Conservation (phyloP, 441 rosid species). For the Adansonia gregorii region DNA sequence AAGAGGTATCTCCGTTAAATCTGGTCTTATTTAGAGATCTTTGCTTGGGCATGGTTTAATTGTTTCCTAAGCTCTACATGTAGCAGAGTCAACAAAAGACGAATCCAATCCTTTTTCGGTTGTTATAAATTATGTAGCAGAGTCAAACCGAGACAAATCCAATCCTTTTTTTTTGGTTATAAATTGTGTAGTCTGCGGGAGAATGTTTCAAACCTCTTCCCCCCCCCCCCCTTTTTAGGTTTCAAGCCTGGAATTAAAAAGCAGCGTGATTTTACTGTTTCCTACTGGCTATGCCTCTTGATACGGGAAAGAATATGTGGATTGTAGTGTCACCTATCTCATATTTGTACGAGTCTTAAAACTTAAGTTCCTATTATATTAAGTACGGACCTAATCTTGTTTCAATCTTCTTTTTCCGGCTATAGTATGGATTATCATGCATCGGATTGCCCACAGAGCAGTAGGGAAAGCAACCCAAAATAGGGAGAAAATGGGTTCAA, state of each 20-base stretch:
- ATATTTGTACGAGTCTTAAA: background rate
- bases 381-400: background rate
- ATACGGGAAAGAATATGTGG: constrained; percentile 27
- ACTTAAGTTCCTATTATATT: no score
- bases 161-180: constrained; percentile 33
- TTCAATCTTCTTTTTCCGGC: background rate
- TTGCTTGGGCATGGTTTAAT: constrained; percentile 20
- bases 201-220: constrained; percentile 11
- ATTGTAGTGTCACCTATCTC: background rate
- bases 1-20: constrained; percentile 22
- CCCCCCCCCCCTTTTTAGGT: background rate
- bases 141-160: constrained; percentile 26
- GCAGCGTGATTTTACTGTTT: constrained; percentile 33
- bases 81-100: constrained; percentile 26
- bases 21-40: constrained; percentile 9
- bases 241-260: constrained; percentile 25
- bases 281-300: constrained; percentile 25
- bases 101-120: constrained; percentile 34
- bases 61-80: constrained; percentile 25
- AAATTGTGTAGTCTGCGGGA: constrained; percentile 35
- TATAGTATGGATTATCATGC: background rate
- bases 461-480: no score
- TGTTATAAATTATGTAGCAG: constrained; percentile 30
- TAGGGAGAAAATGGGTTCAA: no score
- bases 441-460: no score